These are phyloP conservation scores for Suhomyces wounanorum DNA, from an alignment of 1,139 yeast species.

Conservation along the genomic window DNA sequence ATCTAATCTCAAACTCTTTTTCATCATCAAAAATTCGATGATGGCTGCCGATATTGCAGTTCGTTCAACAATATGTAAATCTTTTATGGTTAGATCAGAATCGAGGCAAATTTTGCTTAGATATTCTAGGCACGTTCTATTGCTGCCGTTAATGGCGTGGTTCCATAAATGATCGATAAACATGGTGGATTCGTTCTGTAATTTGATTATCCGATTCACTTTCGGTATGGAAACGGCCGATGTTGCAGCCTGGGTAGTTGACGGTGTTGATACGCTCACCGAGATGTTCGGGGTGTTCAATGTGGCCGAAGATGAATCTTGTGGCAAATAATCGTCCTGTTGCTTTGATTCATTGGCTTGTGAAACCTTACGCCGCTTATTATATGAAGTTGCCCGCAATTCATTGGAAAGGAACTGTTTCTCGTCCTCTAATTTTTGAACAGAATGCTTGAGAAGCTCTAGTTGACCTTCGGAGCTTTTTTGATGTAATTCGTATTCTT, in stretches of 20 bases:
- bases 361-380: conserved; percentile 13
- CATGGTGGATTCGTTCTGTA: conserved; percentile 37
- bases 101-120: conserved; percentile 50
- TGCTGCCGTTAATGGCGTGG: conserved; percentile 51
- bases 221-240: background rate
- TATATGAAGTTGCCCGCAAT: conserved; percentile 26
- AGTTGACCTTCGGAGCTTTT: conserved; percentile 45
- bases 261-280: conserved; percentile 4
- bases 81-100: conserved; percentile 29
- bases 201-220: conserved; percentile 21
- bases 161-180: conserved; percentile 42
- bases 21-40: conserved; percentile 39
- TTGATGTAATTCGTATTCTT: conserved; percentile 31
- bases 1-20: conserved; percentile 48
- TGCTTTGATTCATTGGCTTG: background rate
- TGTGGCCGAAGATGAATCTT: background rate
- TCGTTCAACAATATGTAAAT: conserved; percentile 31
- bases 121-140: conserved; percentile 49
- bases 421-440: conserved; percentile 67
- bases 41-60: conserved; percentile 37
- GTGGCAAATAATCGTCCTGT: background rate
- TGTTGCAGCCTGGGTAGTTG: background rate
- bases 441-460: conserved; percentile 40
- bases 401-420: conserved; percentile 61
- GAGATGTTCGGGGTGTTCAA: conserved; percentile 3